Base-by-base conservation (phyloP, 768 basidiomycete species). In the Leccinum broughii region DNA sequence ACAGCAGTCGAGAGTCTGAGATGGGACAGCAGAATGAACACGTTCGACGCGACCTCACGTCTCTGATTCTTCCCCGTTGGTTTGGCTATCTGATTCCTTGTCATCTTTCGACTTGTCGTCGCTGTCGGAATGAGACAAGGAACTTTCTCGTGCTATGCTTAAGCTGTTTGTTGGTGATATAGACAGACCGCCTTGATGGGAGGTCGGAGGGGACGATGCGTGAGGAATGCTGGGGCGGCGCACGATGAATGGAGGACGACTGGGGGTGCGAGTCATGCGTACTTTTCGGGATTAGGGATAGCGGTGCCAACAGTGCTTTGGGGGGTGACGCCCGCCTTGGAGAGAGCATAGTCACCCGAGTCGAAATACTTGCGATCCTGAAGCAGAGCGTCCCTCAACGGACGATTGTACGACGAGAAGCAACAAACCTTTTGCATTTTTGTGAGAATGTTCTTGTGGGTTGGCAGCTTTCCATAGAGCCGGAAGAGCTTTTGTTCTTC, bases 311-410 rank as follows among this genome's bases (percentile, higher is more conserved):
- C 93, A 3, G 86, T 82, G 64, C 83, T 91, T 74, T 93, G 92
- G 52, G 92, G 88, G n/a, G 89, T 82, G 51, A 90, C 88, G 28
- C 97, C 91, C 3, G 97, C 97, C 76, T 98, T 98, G 54, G 93
- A 94, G 65, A 99, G 81, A 32, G 95, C 95, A 71, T 98, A 98
- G 75, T 99, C 97, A 59, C 97, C 97, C 58, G 96, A 98, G 77
- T 98, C 97, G 75, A 99, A 99, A 79, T 94, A 99, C 77, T 98
- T 98, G 70, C 97, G 92, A 72, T 99, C 96, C 95, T 98, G 66
- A 39, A 24, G 51, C n/a, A 63, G 59, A 57, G 15, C 32, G 41
- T 44, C 57, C 48, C 62, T 62, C 51, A 57, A 28, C 39, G 55
- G 59, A 56, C 62, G 41, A 28, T 41, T 22, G 35, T 44, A 37